A percentile compares a stretch with the other conserved stretches of the same genome.
Conservation (phyloP, 2,329 filamentous ascomycete genomes). For the Ophiostoma piceae region DNA sequence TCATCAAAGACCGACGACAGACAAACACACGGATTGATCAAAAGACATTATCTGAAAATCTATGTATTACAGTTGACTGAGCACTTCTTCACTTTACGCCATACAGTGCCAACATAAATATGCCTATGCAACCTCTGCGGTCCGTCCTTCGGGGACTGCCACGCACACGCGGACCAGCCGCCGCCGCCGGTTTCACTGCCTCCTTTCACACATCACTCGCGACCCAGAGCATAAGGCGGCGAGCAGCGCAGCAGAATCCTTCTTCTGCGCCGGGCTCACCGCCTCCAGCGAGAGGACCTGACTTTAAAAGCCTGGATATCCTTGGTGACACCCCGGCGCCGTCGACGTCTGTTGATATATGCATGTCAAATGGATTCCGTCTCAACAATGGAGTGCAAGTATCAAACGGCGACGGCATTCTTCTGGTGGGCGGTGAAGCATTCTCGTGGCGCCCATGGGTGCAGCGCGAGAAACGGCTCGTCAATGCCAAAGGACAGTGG, state of each 20-base stretch:
- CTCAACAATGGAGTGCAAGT: slow-evolving; percentile 76
- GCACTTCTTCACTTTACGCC: neutral
- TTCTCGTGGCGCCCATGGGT: slow-evolving; percentile 85
- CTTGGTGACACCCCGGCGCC: slow-evolving; percentile 69
- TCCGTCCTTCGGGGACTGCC: neutral
- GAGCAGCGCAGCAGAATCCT: neutral
- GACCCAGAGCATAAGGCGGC: neutral
- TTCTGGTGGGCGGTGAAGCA: slow-evolving; percentile 80
- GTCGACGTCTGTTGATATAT: slow-evolving; percentile 77
- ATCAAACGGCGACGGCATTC: slow-evolving; percentile 45
- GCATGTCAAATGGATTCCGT: slow-evolving; percentile 76
- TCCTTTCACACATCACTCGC: neutral
- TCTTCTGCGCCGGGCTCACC: neutral
- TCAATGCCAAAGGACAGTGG: slow-evolving; percentile 76
- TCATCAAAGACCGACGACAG: neutral
- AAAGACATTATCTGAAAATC: too few species aligned
- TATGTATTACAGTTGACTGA: neutral
- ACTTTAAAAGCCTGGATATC: slow-evolving; percentile 74
- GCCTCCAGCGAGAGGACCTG: slow-evolving; percentile 36
- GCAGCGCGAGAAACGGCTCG: slow-evolving; percentile 42
- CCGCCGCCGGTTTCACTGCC: neutral
- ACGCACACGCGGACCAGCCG: neutral
- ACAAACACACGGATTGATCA: neutral
- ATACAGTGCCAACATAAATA: neutral
- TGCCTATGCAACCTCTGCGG: neutral